Base-by-base conservation (phyloP, 306 rosid genomes). In the Casuarina equisetifolia region DNA sequence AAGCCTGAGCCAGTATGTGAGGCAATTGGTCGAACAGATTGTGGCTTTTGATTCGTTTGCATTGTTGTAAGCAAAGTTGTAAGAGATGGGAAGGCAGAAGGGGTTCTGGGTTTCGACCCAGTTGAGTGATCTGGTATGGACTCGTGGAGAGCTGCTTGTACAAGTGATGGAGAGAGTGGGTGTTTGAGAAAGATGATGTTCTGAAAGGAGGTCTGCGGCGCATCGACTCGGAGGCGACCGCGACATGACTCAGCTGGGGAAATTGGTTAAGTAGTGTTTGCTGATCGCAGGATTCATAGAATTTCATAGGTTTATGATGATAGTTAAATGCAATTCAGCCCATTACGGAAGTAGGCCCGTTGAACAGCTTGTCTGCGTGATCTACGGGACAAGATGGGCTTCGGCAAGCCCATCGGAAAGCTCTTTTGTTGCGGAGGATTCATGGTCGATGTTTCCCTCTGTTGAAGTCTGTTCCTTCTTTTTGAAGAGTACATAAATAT, bases 11-110 rank as follows among this genome's bases (percentile, higher is more conserved):
- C 66, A 51, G 48, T 54, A 76, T 78, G 6, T 76, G 80, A 62
- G 87, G 78, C 82, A 73, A 80, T 82, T 82, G 84, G 45, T 84
- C 87, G 48, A 78, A 83, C 86, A 70, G 75, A 62, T 80, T 69
- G 74, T 64, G 90, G 72, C 68, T 43, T 46, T 75, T 74, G 76
- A 82, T n/a, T 54, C 53, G 57, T 77, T 70, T 71, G 90, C 90
- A 85, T 42, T 84, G 85, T n/a, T 59, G 86, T 46, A 73, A 49
- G 73, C 88, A 87, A 6, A 57, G 43, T 42, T 3, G 80, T n/a
- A 74, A 69, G 42, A 88, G 82, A 59, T 69, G 50, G 45, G 78
- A 32, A n/a, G 59, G 50, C 7, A 74, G 40, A 67, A 48, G 19
- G 5, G 50, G 4, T 25, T 70, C 75, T n/a, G 63, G 32, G 25